These are phyloP conservation scores for Tylopilus sp. DNA, from an alignment of 768 basidiomycete species.

Conservation along the genomic window DNA sequence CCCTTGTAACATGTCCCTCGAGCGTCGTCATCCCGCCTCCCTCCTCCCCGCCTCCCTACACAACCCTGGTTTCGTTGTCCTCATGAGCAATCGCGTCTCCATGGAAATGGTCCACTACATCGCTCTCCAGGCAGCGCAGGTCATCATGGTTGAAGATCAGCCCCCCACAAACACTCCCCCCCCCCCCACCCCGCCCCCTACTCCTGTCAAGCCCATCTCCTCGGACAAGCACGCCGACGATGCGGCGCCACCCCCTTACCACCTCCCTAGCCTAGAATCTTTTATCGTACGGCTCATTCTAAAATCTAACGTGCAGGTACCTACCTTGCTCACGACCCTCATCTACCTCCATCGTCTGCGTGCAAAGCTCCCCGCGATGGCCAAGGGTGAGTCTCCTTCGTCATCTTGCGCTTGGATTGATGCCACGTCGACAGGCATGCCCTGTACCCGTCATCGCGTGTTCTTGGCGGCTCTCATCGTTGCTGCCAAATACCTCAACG, in stretches of 20 bases:
- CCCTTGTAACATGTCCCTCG: conserved; percentile 34
- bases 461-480: conserved; percentile 96
- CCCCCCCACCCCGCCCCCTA: conserved; percentile 67
- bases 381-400: conserved; percentile 61
- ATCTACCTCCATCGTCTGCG: conserved; percentile 89
- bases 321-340: conserved; percentile 87
- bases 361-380: conserved; percentile 72
- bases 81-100: conserved; percentile 75
- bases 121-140: conserved; percentile 70
- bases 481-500: conserved; percentile 95
- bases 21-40: conserved; percentile 69
- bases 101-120: conserved; percentile 85
- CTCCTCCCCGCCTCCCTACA: conserved; percentile 75
- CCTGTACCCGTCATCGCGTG: conserved; percentile 91
- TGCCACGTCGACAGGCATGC: conserved; percentile 48
- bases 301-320: conserved; percentile 83
- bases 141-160: conserved; percentile 66
- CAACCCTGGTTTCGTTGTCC: conserved; percentile 74
- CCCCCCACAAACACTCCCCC: conserved; percentile 30
- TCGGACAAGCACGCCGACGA: conserved; percentile 32
- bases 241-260: conserved; percentile 19
- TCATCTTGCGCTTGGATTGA: conserved; percentile 8
- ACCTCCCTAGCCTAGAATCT: conserved; percentile 66
- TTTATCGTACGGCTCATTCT: conserved; percentile 83
- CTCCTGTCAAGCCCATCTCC: conserved; percentile 48